Evolutionary conservation across 257 asterid genomes (phyloP).

Genomic region (Nicotiana noctiflora): DNA sequence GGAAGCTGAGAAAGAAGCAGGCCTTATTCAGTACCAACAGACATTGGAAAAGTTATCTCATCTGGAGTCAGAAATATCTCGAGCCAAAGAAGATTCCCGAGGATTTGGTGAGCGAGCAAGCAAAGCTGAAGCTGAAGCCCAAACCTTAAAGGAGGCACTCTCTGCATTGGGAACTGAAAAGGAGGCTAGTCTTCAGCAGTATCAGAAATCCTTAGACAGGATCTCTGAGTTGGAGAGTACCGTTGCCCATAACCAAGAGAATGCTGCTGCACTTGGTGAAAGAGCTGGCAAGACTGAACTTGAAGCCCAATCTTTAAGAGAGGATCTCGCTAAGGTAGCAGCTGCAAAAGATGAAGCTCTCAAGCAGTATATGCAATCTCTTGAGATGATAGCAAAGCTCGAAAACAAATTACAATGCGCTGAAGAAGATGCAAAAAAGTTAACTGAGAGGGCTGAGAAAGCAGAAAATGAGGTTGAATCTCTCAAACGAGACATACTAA

Average conservation of each 20-base stretch:
- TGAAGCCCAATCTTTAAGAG: constrained; percentile 44
- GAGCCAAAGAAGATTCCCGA: constrained; percentile 53
- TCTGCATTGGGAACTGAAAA: constrained; percentile 59
- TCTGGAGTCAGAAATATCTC: constrained; percentile 57
- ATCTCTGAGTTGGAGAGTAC: constrained; percentile 55
- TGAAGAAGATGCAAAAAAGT: constrained; percentile 52
- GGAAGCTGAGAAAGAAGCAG: constrained; percentile 89
- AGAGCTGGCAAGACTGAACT: constrained; percentile 50
- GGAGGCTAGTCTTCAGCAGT: constrained; percentile 65
- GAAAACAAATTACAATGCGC: constrained; percentile 62
- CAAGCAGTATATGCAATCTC: constrained; percentile 55
- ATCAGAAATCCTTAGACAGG: constrained; percentile 52
- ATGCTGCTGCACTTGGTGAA: constrained; percentile 36
- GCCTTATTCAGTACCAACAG: constrained; percentile 55
- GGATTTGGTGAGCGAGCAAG: constrained; percentile 55
- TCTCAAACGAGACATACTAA: constrained; percentile 51
- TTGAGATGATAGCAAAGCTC: constrained; percentile 62
- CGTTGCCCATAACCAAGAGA: constrained; percentile 33
- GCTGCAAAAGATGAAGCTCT: constrained; percentile 79
- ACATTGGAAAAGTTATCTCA: constrained; percentile 55
- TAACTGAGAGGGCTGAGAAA: constrained; percentile 65
- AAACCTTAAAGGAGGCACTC: constrained; percentile 49
- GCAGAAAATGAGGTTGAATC: constrained; percentile 68
- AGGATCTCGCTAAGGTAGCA: constrained; percentile 39
- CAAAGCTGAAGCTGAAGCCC: constrained; percentile 73